Evolutionary conservation across 495 filamentous ascomycete species (phyloP), one percentile per base, ranked within the genome.

Genomic region (Neurospora sp.): DNA sequence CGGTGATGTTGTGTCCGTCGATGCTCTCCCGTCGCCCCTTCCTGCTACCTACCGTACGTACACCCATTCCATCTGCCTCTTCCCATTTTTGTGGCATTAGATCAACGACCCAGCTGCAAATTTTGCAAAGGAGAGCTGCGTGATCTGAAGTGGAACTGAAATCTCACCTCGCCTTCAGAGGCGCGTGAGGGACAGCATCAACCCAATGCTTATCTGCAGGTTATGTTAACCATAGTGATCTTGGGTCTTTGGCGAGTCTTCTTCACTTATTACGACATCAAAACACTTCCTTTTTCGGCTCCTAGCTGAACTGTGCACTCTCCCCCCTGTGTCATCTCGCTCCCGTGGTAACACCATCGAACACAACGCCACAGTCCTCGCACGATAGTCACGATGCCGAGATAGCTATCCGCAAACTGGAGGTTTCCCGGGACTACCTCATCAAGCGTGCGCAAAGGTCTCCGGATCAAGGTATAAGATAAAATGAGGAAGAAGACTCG

Each of bases 321-420:
- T 66, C 54, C 27, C 48, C 46, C 20, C 16, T 39, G 73, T 75
- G 70, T 70, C 76, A 75, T 37, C 41, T 75, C 59, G 35, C 54
- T 46, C 62, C 38, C 72, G 69, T 71, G 46, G 41, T n/a, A 62
- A 75, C 73, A 39, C 71, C 72, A 72, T 73, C 40, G 72, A 72
- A 71, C 41, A 74, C 20, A 40, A 48, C 39, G 18, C 39, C 23
- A 71, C 70, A 46, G 35, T 71, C 38, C 39, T 71, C 54, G 27
- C 54, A 66, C 54, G 54, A 66, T 66, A 66, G 23, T 35, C 54
- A 31, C 12, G 27, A 62, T 62, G 14, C 14, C 54, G 54, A 14
- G 54, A 66, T 35, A 66, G 54, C 27, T 37, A 66, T 66, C 27
- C 27, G 31, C 54, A 16, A 35, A 66, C 54, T 66, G 27, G 6